Conservation (phyloP, 1,284 basidiomycete species). For the Anthracocystis setariae region DNA sequence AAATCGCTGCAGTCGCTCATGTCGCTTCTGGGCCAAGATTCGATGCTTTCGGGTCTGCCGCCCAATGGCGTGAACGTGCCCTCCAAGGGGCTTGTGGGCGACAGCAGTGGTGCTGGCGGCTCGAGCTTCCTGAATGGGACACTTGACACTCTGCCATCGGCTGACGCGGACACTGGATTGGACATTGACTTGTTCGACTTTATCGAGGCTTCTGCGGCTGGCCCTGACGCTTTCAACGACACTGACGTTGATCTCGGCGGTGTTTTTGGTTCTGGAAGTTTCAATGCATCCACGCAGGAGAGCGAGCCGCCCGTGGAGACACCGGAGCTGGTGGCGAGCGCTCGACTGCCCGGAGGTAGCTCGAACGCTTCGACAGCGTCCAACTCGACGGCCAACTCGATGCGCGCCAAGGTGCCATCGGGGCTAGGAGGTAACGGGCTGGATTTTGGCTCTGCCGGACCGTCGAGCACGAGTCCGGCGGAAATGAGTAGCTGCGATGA, state of each 20-base stretch:
- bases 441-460: conserved; percentile 57
- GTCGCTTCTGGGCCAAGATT: conserved; percentile 46
- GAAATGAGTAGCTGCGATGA: conserved; percentile 56
- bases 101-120: conserved; percentile 12
- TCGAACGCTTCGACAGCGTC: conserved; percentile 46
- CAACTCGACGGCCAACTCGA: conserved; percentile 41
- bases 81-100: conserved; percentile 18
- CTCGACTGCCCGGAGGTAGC: conserved; percentile 37
- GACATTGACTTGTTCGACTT: conserved; percentile 58
- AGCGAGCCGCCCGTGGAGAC: conserved; percentile 52
- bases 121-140: conserved; percentile 33
- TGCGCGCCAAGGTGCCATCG: conserved; percentile 39
- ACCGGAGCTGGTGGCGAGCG: conserved; percentile 51
- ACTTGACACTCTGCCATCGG: conserved; percentile 37
- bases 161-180: conserved; percentile 44
- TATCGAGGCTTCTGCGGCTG: conserved; percentile 52
- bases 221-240: conserved; percentile 49
- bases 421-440: conserved; percentile 42
- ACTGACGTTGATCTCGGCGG: conserved; percentile 46
- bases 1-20: conserved; percentile 50
- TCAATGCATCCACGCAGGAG: conserved; percentile 45
- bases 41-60: conserved; percentile 37
- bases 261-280: conserved; percentile 33
- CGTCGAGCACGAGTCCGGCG: conserved; percentile 57
- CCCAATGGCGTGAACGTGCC: conserved; percentile 19